Conservation (phyloP, 768 basidiomycete species). For the Serendipita sp. region DNA sequence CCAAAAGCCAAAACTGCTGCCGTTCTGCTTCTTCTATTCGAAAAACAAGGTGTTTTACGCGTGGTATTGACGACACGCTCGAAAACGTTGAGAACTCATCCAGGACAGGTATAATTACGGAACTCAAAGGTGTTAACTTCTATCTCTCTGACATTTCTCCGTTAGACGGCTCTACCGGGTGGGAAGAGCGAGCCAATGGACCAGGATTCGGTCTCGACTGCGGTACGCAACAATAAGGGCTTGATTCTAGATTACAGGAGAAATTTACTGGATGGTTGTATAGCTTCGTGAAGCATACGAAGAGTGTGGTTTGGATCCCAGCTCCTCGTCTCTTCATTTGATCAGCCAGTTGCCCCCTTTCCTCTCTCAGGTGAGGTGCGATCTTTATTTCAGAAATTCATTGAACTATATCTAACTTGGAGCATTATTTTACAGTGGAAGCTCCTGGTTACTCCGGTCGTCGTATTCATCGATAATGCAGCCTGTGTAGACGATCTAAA, state of each 20-base stretch:
- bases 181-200: slow-evolving; percentile 63
- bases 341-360: slow-evolving; percentile 40
- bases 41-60: slow-evolving; percentile 46
- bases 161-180: slow-evolving; percentile 56
- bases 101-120: slow-evolving; percentile 33
- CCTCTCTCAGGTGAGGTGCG: slow-evolving; percentile 29
- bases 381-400: not conserved
- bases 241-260: not conserved
- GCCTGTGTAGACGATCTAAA: slow-evolving; percentile 35
- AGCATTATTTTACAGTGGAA: slow-evolving; percentile 20
- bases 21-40: slow-evolving; percentile 66
- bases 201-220: slow-evolving; percentile 45
- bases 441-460: slow-evolving; percentile 63
- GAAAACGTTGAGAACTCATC: slow-evolving; percentile 54
- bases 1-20: slow-evolving; percentile 41
- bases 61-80: slow-evolving; percentile 80
- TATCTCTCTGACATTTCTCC: no score
- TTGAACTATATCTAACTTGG: not conserved
- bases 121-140: not conserved
- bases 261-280: not conserved
- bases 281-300: slow-evolving; percentile 75
- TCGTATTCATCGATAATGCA: slow-evolving; percentile 47
- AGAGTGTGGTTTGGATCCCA: slow-evolving; percentile 57
- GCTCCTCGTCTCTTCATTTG: slow-evolving; percentile 43
- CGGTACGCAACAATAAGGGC: slow-evolving; percentile 34